Evolutionary conservation across 306 rosid genomes (phyloP).

Genomic region (Crataegus laevigata): DNA sequence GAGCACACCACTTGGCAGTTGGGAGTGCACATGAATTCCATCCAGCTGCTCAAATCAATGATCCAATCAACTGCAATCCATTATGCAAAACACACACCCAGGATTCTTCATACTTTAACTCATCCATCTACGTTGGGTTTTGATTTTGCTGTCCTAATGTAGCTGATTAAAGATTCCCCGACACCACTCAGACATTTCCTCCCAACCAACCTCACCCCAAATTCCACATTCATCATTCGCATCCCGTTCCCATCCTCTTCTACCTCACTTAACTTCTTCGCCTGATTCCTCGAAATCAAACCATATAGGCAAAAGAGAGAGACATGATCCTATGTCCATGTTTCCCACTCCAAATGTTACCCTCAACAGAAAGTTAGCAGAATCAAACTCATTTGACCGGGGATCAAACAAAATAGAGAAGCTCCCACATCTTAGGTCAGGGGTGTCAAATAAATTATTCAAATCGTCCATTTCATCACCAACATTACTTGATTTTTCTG

Average conservation of each 20-base stretch:
- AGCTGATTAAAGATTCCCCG: conserved; percentile 47
- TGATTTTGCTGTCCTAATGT: conserved; percentile 39
- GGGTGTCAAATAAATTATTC: conserved; percentile 42
- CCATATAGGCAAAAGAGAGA: conserved; percentile 37
- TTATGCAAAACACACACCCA: neutral
- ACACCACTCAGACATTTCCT: conserved; percentile 49
- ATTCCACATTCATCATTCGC: conserved; percentile 39
- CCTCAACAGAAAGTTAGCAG: conserved; percentile 45
- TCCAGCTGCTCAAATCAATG: neutral
- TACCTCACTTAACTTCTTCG: conserved; percentile 42
- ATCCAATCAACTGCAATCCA: neutral
- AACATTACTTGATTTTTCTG: conserved; percentile 17
- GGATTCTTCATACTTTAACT: neutral
- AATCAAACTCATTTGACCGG: conserved; percentile 32
- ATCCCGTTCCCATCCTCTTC: conserved; percentile 54
- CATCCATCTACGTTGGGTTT: conserved; percentile 27
- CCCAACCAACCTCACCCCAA: conserved; percentile 65
- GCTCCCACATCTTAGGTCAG: conserved; percentile 59
- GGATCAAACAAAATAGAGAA: conserved; percentile 70
- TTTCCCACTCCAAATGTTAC: conserved; percentile 46
- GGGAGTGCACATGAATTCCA: neutral
- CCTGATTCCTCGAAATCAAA: conserved; percentile 44
- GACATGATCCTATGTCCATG: conserved; percentile 9
- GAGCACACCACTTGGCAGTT: too few species aligned
- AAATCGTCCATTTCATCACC: conserved; percentile 34